Percentiles rank a stretch among this genome's conserved stretches.
Conservation (phyloP, 2,329 filamentous ascomycete species). For the Ophiosphaerella korrae region DNA sequence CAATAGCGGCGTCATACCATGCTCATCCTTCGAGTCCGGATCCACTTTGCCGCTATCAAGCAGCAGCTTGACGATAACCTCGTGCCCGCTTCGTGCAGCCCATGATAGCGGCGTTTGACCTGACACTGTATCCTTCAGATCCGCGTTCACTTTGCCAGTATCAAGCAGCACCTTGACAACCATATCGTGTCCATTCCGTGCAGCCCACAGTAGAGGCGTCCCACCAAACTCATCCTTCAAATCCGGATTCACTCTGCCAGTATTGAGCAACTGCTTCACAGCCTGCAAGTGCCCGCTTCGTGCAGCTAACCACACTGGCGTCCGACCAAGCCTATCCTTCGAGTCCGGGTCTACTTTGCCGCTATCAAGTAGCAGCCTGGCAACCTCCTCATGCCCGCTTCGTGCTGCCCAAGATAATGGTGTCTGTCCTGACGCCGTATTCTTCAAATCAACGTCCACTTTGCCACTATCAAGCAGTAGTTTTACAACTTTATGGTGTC, state of each 20-base stretch:
- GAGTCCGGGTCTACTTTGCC: conserved; percentile 3
- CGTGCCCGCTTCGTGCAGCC: conserved; percentile 2
- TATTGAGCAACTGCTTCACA: conserved; percentile 1
- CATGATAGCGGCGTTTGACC: no score
- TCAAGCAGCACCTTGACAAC: conserved; percentile 12
- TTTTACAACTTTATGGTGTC: no score
- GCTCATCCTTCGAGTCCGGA: conserved; percentile 7
- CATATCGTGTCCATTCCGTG: not conserved
- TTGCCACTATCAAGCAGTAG: no score
- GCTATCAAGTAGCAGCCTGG: conserved; percentile 5
- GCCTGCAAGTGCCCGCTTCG: conserved; percentile 1
- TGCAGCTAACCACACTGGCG: conserved; percentile 5
- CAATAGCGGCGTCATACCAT: conserved; percentile 7
- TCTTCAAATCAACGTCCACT: no score
- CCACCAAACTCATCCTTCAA: conserved; percentile 1
- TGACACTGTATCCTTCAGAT: conserved; percentile 5
- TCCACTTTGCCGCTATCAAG: conserved; percentile 12
- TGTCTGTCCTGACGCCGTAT: no score
- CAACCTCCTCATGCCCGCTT: not conserved
- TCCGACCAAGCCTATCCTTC: not conserved
- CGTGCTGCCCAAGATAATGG: no score
- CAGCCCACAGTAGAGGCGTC: conserved; percentile 4
- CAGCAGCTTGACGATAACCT: conserved; percentile 7
- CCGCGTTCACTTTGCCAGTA: conserved; percentile 7
- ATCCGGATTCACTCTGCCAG: conserved; percentile 1